Evolutionary conservation across 2,329 filamentous ascomycete species (phyloP).

Genomic region (Metarhizium rileyi): DNA sequence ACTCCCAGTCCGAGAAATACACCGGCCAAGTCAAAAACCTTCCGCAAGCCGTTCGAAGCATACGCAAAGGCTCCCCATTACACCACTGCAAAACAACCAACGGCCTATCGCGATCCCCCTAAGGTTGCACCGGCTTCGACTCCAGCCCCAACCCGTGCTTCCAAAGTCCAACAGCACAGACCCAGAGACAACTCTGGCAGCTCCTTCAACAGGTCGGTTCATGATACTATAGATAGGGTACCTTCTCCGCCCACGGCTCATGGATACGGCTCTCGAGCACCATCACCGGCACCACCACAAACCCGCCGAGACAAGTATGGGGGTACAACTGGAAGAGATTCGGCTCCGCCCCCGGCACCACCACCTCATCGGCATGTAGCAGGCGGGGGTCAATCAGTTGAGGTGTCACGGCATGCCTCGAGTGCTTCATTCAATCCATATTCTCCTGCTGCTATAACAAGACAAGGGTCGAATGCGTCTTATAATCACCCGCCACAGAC

Average conservation of each 20-base stretch:
- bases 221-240: constrained; percentile 11
- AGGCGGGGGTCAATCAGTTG: constrained; percentile 14
- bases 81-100: constrained; percentile 51
- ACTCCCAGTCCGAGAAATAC: constrained; percentile 44
- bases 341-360: constrained; percentile 72
- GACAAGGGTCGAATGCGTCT: constrained; percentile 26
- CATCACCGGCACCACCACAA: constrained; percentile 14
- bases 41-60: constrained; percentile 57
- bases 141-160: constrained; percentile 16
- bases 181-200: constrained; percentile 14
- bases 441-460: constrained; percentile 19
- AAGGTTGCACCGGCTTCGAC: constrained; percentile 14
- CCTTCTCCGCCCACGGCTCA: constrained; percentile 16
- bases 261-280: constrained; percentile 23
- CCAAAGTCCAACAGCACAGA: constrained; percentile 5
- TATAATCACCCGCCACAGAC: constrained; percentile 18
- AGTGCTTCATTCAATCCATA: constrained; percentile 24
- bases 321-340: constrained; percentile 31
- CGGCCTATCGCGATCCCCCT: constrained; percentile 40
- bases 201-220: constrained; percentile 18
- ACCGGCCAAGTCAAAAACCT: constrained; percentile 51
- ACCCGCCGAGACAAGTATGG: constrained; percentile 15
- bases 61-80: constrained; percentile 59
- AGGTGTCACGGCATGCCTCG: constrained; percentile 24
- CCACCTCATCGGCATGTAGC: constrained; percentile 67